phyloP scores from a whole-genome alignment of 148 eudicot species.

The Rhododendron henanense region DNA sequence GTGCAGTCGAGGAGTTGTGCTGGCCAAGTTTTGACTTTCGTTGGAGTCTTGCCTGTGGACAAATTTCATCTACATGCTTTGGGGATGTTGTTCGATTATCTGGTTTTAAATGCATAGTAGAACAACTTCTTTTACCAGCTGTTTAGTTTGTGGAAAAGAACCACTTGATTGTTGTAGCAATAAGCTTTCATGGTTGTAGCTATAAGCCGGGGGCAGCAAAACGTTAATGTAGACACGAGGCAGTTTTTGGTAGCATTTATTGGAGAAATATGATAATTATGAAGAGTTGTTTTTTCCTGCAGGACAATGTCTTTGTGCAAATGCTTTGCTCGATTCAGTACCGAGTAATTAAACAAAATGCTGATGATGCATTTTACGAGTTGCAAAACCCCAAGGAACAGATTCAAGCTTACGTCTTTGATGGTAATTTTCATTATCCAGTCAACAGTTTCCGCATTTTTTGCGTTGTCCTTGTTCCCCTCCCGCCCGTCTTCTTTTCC shows the following conservation, averaged over 20 bases:
- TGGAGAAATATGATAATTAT: not conserved
- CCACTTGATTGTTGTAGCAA: not conserved
- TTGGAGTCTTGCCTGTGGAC: too few species aligned
- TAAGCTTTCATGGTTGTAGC: not conserved
- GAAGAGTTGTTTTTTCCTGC: constrained; percentile 18
- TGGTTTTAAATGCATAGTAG: not conserved
- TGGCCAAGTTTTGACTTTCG: too few species aligned
- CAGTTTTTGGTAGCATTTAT: not conserved
- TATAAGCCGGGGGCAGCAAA: not conserved
- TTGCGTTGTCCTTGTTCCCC: not conserved
- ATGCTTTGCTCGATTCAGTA: constrained; percentile 88
- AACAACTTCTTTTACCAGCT: not conserved
- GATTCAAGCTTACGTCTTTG: constrained; percentile 93
- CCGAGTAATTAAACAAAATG: constrained; percentile 75
- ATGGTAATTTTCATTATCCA: constrained; percentile 50
- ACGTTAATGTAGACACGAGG: not conserved
- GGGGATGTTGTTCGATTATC: not conserved
- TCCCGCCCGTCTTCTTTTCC: not conserved
- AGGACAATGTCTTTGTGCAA: constrained; percentile 98
- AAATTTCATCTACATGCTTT: too few species aligned
- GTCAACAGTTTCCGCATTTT: not conserved
- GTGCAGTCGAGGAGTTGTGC: too few species aligned
- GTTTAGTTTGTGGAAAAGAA: not conserved
- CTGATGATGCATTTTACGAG: constrained; percentile 97
- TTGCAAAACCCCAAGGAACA: constrained; percentile 92